A percentile compares a stretch with the other conserved stretches of the same genome.
Evolutionary conservation across 192 early-diverging fungal species (phyloP).

Genomic region (Coemansia sp.): DNA sequence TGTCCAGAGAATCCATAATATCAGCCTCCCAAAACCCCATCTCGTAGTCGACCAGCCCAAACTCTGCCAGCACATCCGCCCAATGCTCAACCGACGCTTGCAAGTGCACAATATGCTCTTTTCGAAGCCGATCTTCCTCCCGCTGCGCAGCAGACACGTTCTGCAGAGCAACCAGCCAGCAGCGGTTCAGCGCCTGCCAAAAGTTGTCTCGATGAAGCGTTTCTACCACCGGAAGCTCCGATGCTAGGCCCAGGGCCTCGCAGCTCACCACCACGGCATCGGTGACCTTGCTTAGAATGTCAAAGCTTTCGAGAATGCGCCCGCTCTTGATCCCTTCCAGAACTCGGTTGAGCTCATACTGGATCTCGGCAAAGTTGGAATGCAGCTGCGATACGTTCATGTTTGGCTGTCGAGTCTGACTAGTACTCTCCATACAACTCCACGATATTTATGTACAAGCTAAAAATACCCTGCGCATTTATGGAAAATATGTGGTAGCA

Average conservation of each 20-base stretch:
- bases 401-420: not conserved
- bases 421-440: too few relatives aligned
- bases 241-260: conserved; percentile 63
- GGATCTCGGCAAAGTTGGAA: conserved; percentile 55
- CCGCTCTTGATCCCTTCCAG: conserved; percentile 62
- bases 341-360: conserved; percentile 63
- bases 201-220: conserved; percentile 63
- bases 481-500: too few relatives aligned
- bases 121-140: conserved; percentile 55
- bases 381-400: conserved; percentile 44
- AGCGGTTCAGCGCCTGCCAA: conserved; percentile 73
- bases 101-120: conserved; percentile 60
- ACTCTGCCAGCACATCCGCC: conserved; percentile 68
- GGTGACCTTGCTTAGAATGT: conserved; percentile 65
- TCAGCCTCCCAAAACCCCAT: conserved; percentile 78
- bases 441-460: too few relatives aligned
- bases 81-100: conserved; percentile 62
- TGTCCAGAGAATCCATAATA: conserved; percentile 65
- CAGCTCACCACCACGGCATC: conserved; percentile 66
- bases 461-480: too few relatives aligned
- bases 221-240: conserved; percentile 59
- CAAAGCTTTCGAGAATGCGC: conserved; percentile 64
- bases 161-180: conserved; percentile 70
- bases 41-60: conserved; percentile 80
- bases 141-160: conserved; percentile 53